Percentiles rank a stretch among this genome's conserved stretches.
Conservation (phyloP, 2,329 filamentous ascomycete species). For the Cordyceps farinosa region DNA sequence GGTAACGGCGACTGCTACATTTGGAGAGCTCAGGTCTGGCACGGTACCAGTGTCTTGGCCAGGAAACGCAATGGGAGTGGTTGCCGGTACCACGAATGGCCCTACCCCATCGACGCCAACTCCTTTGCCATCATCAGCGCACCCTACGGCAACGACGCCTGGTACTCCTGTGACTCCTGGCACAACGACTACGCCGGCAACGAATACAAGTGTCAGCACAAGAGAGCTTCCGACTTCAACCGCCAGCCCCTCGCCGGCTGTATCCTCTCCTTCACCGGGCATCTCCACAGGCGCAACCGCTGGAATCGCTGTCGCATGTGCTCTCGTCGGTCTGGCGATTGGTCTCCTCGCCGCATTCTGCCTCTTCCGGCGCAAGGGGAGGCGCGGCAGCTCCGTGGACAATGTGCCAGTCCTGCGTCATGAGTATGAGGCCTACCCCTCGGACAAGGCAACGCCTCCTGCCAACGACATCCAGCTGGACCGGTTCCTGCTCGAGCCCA, state of each 20-base stretch:
- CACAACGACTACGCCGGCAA: neutral
- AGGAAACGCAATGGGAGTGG: neutral
- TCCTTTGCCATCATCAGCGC: neutral
- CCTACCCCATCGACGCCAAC: neutral
- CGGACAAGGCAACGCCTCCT: conserved; percentile 13
- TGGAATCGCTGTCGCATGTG: conserved; percentile 31
- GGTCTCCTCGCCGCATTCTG: conserved; percentile 27
- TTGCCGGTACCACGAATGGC: neutral
- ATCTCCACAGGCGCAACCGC: conserved; percentile 24
- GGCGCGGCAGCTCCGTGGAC: neutral
- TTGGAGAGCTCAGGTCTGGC: neutral
- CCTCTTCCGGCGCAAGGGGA: conserved; percentile 25
- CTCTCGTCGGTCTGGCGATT: conserved; percentile 27
- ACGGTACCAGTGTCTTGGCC: neutral
- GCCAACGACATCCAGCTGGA: conserved; percentile 27
- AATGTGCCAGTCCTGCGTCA: neutral
- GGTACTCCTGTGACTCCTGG: neutral
- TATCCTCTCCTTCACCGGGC: neutral
- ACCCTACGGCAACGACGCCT: neutral
- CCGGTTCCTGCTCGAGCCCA: conserved; percentile 36
- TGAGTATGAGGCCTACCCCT: conserved; percentile 12
- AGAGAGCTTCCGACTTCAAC: neutral
- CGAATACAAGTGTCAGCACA: neutral
- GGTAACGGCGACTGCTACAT: neutral
- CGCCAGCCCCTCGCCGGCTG: neutral